Percentiles rank a stretch among this genome's conserved stretches.
phyloP scores from a whole-genome alignment of 1,284 basidiomycete genomes.

The Cutaneotrichosporon arboriforme region DNA sequence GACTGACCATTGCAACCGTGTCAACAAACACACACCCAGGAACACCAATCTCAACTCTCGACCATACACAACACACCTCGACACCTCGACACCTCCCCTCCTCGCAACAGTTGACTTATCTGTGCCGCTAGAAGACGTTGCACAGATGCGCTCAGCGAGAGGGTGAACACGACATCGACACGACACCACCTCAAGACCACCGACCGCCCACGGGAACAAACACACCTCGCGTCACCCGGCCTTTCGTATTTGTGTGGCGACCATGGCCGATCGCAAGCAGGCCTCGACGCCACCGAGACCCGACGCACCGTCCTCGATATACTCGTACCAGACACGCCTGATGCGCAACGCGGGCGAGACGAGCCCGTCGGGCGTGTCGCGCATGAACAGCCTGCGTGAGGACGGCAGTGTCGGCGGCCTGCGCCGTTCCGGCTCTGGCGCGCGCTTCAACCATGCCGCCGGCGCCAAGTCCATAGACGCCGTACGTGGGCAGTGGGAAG shows the following conservation, averaged over 20 bases:
- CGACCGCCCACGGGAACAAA: neutral
- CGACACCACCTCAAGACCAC: neutral
- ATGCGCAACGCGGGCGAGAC: conserved; percentile 9
- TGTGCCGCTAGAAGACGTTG: too few relatives aligned
- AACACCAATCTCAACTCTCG: neutral
- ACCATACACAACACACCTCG: neutral
- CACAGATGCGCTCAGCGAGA: neutral
- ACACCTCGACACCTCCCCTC: neutral
- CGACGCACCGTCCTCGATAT: conserved; percentile 31
- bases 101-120: neutral
- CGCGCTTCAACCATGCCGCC: conserved; percentile 15
- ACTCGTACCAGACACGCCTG: conserved; percentile 39
- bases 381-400: conserved; percentile 19
- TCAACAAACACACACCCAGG: neutral
- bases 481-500: conserved; percentile 41
- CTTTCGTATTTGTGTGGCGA: too few relatives aligned
- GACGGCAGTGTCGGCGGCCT: conserved; percentile 7
- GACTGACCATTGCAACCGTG: neutral
- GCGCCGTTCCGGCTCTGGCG: conserved; percentile 22
- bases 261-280: neutral
- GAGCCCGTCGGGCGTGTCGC: conserved; percentile 6
- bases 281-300: neutral
- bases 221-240: neutral
- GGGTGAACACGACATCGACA: neutral
- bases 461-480: conserved; percentile 33